Percentiles rank a stretch among this genome's conserved stretches.
Conservation (phyloP, 306 rosid genomes). For the Chamaecrista fasciculata region DNA sequence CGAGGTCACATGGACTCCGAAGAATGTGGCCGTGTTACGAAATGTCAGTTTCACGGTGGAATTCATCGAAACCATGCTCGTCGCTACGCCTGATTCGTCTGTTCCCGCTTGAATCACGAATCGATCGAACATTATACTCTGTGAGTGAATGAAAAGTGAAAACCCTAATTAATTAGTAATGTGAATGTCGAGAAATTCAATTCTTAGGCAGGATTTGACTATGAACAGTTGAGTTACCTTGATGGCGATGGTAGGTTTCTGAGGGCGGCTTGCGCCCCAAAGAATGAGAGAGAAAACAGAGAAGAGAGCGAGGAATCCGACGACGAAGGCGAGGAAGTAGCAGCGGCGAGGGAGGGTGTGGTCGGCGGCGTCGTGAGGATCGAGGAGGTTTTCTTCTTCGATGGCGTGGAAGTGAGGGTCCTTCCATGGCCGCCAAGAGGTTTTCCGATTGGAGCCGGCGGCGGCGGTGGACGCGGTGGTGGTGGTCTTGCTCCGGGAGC, state of each 20-base stretch:
- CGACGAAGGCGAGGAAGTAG: constrained; percentile 52
- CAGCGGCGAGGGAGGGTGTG: constrained; percentile 53
- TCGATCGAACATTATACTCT: constrained; percentile 72
- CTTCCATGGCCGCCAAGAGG: constrained; percentile 63
- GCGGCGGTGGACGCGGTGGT: too few species aligned
- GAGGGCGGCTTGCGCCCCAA: constrained; percentile 86
- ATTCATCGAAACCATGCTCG: constrained; percentile 72
- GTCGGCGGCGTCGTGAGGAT: constrained; percentile 23
- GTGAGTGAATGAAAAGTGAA: too few species aligned
- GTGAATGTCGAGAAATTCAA: too few species aligned
- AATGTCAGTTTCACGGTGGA: constrained; percentile 68
- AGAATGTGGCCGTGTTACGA: constrained; percentile 81
- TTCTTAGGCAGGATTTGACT: too few species aligned
- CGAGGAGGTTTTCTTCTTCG: constrained; percentile 83
- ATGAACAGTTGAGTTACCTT: too few species aligned
- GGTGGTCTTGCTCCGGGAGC: constrained; percentile 51
- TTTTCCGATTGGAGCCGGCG: constrained; percentile 35
- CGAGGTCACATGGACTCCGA: constrained; percentile 75
- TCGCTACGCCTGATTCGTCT: constrained; percentile 83
- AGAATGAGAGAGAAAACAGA: constrained; percentile 68
- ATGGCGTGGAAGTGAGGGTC: constrained; percentile 54
- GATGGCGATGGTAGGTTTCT: constrained; percentile 63
- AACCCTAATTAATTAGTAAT: too few species aligned
- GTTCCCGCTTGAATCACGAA: constrained; percentile 90
- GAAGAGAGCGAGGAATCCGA: constrained; percentile 52